Conservation (phyloP, 2,329 filamentous ascomycete species). For the Alternaria atra region DNA sequence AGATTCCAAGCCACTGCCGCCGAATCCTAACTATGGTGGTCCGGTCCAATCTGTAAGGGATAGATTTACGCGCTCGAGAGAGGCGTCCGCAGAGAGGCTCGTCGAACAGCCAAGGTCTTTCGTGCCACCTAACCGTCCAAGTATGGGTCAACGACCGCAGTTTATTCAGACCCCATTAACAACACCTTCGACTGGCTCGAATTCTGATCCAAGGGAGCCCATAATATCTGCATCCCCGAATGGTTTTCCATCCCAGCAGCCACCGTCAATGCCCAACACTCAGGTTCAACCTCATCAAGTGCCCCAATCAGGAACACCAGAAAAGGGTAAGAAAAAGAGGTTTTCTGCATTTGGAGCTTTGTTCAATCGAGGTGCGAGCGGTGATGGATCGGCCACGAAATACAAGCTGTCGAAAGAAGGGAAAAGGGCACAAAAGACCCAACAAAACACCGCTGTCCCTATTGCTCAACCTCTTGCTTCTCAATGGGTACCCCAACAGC, state of each 20-base stretch:
- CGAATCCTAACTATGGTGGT: constrained; percentile 24
- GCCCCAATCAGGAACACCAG: constrained; percentile 26
- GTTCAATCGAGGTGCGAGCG: constrained; percentile 52
- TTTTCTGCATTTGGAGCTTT: constrained; percentile 57
- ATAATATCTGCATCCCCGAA: constrained; percentile 31
- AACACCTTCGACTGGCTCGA: constrained; percentile 41
- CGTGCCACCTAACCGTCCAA: constrained; percentile 30
- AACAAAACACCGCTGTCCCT: constrained; percentile 33
- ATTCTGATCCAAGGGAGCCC: constrained; percentile 39
- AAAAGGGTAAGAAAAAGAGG: constrained; percentile 54
- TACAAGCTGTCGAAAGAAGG: constrained; percentile 50
- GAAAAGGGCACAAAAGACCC: constrained; percentile 46
- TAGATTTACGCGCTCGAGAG: constrained; percentile 31
- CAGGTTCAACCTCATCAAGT: constrained; percentile 25
- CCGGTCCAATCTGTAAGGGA: constrained; percentile 39
- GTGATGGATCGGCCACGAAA: constrained; percentile 35
- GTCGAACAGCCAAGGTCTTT: constrained; percentile 26
- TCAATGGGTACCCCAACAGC: constrained; percentile 32
- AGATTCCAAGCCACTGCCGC: constrained; percentile 4
- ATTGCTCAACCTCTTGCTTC: constrained; percentile 17
- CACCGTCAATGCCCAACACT: constrained; percentile 13
- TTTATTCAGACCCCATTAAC: constrained; percentile 42
- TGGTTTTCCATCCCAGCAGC: constrained; percentile 35
- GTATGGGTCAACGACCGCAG: constrained; percentile 40
- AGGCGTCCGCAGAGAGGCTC: constrained; percentile 26